Base-by-base conservation (phyloP, 208 protist genomes). In the Trypanosoma mega region DNA sequence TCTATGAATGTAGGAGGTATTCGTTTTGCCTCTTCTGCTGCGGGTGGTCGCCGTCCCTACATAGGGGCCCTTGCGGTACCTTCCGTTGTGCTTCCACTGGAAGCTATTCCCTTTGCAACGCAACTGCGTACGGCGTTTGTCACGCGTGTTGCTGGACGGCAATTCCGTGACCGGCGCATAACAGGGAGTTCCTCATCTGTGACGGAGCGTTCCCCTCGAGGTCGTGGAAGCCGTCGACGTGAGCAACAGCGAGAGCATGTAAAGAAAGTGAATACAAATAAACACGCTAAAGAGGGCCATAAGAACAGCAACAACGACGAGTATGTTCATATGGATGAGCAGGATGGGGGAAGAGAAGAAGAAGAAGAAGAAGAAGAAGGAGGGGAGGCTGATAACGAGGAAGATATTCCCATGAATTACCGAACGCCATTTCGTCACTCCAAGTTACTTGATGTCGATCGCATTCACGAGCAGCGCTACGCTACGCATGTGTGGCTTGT, bases 401-500 rank as follows among this genome's bases (percentile, higher is more conserved):
- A 14, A 48, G 31, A 48, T 43, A 47, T 48, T 43, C 18, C 53
- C 11, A 44, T 33, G 6, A 63, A 26, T 18, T 52, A 23, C 41
- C 0, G 36, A 34, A 44, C 20, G 9, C 55, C 55, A 18, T 62
- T 62, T 49, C 55, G 55, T 36, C 55, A 51, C 37, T 34, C 37
- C 16, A 49, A 39, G 14, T 18, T 62, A 23, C 39, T 62, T 5
- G 45, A 62, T 51, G 14, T 62, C 4, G 55, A 62, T 5, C 43
- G 30, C 20, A 62, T 62, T 41, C 16, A 52, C 30, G 30, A 11
- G 26, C 23, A 62, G 1, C 7, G 55, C 9, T 62, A 62, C 30
- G 39, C 33, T 7, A 48, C 55, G 26, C 55, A 62, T 49, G 55
- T 62, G 11, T 62, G 55, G 55, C 8, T 36, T 8, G 45, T 62